Base-by-base conservation (phyloP, 345 rosid genomes). In the Chamaenerion angustifolium region DNA sequence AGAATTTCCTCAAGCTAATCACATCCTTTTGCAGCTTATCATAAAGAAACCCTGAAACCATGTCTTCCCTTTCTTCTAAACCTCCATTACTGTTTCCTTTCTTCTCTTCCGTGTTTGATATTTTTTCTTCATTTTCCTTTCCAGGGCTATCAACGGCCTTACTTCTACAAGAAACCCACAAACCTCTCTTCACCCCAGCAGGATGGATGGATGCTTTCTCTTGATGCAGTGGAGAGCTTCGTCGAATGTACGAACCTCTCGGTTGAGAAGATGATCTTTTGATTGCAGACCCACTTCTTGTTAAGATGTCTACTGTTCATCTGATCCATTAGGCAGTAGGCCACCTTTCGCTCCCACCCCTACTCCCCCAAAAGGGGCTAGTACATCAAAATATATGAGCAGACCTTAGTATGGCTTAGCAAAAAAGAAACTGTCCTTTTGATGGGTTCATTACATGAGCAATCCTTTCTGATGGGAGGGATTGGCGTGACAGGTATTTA, bases 1-100 rank as follows among this genome's bases (percentile, higher is more conserved):
- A 78, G 27, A 47, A 55, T 67, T 67, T 92, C 71, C 86, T 79
- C 62, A 92, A 68, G 58, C 54, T 56, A 47, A 84, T 62, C 4
- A 87, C 84, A 73, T 82, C 98, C 54, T 78, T 92, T 46, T 92
- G 98, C 64, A 92, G 74, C 51, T 75, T 85, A 40, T 92, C 98
- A 61, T 82, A 92, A 52, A 92, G 58, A 58, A 87, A 78, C 16
- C 96, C 98, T 6, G 98, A 92, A 61, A 92, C 90, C 56, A 57
- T 16, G 64, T 92, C 90, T 54, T 71, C 67, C 50, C 68, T 46
- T 60, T 70, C 40, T 15, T 51, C 64, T 42, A 60, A 61, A 5
- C 64, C 74, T 10, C 57, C 78, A 45, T 60, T 50, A 40, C 48
- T 55, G 27, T 43, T 58, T 31, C 67, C 56, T 49, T 11, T 48